phyloP scores from a whole-genome alignment of 164 flowering plant genomes.

The Umbellularia californica region DNA sequence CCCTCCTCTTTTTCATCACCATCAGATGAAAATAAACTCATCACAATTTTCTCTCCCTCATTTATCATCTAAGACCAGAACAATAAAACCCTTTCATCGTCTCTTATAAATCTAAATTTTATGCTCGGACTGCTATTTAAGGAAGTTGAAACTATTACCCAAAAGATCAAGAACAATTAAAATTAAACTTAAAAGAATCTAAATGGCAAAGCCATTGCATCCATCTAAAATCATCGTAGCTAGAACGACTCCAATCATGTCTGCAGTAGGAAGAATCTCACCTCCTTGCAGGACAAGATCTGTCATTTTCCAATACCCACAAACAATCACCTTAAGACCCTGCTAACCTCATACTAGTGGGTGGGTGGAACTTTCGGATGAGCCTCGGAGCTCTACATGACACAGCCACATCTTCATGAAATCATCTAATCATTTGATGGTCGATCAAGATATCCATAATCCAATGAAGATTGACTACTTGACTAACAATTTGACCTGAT shows the following conservation, averaged over 20 bases:
- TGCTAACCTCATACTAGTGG: slow-evolving; percentile 73
- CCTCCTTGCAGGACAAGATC: slow-evolving; percentile 77
- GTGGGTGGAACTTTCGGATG: slow-evolving; percentile 72
- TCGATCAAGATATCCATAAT: slow-evolving; percentile 84
- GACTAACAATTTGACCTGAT: slow-evolving; percentile 56
- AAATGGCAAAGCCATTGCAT: slow-evolving; percentile 28
- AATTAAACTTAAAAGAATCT: no score
- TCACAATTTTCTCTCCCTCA: no score
- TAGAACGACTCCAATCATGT: slow-evolving; percentile 90
- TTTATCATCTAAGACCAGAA: no score
- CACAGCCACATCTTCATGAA: slow-evolving; percentile 76
- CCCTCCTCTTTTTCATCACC: no score
- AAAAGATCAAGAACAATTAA: no score
- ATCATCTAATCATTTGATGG: slow-evolving; percentile 81
- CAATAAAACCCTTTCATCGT: no score
- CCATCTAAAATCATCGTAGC: slow-evolving; percentile 84
- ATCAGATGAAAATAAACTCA: no score
- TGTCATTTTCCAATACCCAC: slow-evolving; percentile 91
- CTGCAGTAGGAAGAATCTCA: slow-evolving; percentile 59
- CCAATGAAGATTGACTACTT: slow-evolving; percentile 91
- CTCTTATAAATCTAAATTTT: no score
- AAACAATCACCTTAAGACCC: slow-evolving; percentile 70
- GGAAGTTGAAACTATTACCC: no score
- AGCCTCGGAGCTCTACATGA: slow-evolving; percentile 50
- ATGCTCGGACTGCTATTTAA: no score